Base-by-base conservation (phyloP, 1,139 yeast species). In the Tardiomyces blankii region DNA sequence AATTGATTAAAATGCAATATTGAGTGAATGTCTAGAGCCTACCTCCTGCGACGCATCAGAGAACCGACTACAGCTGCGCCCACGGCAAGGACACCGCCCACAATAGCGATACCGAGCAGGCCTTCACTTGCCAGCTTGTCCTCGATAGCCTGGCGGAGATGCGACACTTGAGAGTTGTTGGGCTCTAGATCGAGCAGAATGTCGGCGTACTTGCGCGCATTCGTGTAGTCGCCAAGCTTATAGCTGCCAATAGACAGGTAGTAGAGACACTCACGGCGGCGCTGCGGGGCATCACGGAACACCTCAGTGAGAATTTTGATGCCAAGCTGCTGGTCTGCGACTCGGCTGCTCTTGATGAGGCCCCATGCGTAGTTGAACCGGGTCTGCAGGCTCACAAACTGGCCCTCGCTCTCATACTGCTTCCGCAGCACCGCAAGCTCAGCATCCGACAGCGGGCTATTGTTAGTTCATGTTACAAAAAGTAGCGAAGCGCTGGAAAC, bases 341-440 rank as follows among this genome's bases (percentile, higher is more conserved):
- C 70, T 41, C 71, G 68, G 44, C 65, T 59, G 4, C 95, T 79
- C 61, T 88, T 88, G 51, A 93, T 77, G 46, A 91, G 69, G 1
- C 95, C 98, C 98, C 99, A 93, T 0, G 96, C 95, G 58, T 85
- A 86, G 64, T 91, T 93, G 72, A 93, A 93, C 49, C 80, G 76
- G 3, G 96, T 82, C 62, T 87, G 96, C 0, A 86, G 73, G 0
- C 88, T 73, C 0, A 87, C 89, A 44, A 75, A 70, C 9, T 93
- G 94, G 39, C 84, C 81, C 62, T 93, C 98, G 1, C 82, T 71
- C 33, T 80, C 77, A 42, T 87, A 86, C 56, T 89, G 96, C 56
- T 81, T 76, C 50, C 77, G 79, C 39, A 91, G 73, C 3, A 88
- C 75, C 16, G 77, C 80, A 42, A 93, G 71, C 60, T 91, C 94